A percentile compares a stretch with the other conserved stretches of the same genome.
Evolutionary conservation across 225 moss, liverwort and hornwort genomes (phyloP).

Genomic region (Antitrichia curtipendula): DNA sequence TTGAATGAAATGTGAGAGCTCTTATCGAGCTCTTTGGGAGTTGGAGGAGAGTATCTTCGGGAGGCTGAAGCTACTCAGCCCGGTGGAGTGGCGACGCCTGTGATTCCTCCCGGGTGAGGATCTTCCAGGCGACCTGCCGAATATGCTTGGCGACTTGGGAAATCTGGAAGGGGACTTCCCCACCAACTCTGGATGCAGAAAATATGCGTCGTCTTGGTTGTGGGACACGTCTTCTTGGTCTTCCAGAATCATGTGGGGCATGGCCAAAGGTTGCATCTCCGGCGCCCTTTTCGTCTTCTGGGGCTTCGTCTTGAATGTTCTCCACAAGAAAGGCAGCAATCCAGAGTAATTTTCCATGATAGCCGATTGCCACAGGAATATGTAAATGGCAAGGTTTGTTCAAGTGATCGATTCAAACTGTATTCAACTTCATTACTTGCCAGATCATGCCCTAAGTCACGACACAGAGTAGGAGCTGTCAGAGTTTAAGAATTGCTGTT

Average conservation of each 20-base stretch:
- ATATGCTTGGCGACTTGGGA: slow-evolving; percentile 1
- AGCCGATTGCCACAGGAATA: too few relatives aligned
- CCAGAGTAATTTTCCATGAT: slow-evolving; percentile 25
- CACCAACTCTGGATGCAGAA: neutral
- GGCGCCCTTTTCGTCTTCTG: neutral
- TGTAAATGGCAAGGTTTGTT: neutral
- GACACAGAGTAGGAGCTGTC: neutral
- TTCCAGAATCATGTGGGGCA: neutral
- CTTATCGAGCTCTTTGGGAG: neutral
- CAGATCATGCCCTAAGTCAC: neutral
- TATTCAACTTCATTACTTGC: neutral
- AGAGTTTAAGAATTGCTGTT: neutral
- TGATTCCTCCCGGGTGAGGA: neutral
- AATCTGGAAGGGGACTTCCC: slow-evolving; percentile 1
- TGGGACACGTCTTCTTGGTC: neutral
- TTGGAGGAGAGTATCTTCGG: slow-evolving; percentile 12
- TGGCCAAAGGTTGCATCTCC: neutral
- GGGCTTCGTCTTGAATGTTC: slow-evolving; percentile 10
- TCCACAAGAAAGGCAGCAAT: slow-evolving; percentile 22
- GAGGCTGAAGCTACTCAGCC: slow-evolving; percentile 5
- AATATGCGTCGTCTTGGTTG: slow-evolving; percentile 1
- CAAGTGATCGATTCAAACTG: neutral
- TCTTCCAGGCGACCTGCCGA: slow-evolving; percentile 2
- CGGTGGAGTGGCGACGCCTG: slow-evolving; percentile 23
- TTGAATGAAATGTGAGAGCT: neutral